Percentiles rank a stretch among this genome's conserved stretches.
Evolutionary conservation across 2,329 filamentous ascomycete genomes (phyloP).

Genomic region (Pleurostoma richardsiae): DNA sequence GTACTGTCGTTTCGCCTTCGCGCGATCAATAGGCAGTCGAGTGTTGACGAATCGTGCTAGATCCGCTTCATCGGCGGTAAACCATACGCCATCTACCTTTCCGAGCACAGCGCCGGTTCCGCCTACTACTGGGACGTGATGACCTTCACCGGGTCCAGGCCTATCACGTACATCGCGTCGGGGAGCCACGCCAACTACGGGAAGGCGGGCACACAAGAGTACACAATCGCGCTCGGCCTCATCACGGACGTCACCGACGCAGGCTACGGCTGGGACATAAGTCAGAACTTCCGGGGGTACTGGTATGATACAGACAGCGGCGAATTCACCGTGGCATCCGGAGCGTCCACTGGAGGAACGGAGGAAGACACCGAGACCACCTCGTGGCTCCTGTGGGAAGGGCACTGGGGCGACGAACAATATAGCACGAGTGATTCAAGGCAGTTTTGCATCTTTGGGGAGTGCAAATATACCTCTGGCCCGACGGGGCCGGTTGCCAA

Average conservation of each 20-base stretch:
- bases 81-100: constrained; percentile 14
- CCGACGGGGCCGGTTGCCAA: constrained; percentile 15
- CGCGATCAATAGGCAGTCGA: not conserved
- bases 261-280: constrained; percentile 14
- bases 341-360: constrained; percentile 3
- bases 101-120: constrained; percentile 14
- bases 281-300: constrained; percentile 15
- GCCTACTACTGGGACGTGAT: constrained; percentile 15
- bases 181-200: constrained; percentile 18
- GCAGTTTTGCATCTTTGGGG: constrained; percentile 15
- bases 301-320: constrained; percentile 10
- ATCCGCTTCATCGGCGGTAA: constrained; percentile 15
- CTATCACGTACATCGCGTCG: constrained; percentile 11
- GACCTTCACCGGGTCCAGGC: constrained; percentile 7
- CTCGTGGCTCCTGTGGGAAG: constrained; percentile 13
- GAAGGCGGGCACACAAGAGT: constrained; percentile 12
- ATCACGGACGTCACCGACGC: constrained; percentile 14
- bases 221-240: constrained; percentile 12
- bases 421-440: constrained; percentile 7
- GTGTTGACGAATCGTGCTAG: not conserved
- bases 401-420: constrained; percentile 16
- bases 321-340: constrained; percentile 8
- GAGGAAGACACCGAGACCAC: constrained; percentile 7
- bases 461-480: constrained; percentile 15
- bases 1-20: constrained; percentile 1